phyloP scores from a whole-genome alignment of 2,329 filamentous ascomycete genomes.

The Thelonectria rubi region DNA sequence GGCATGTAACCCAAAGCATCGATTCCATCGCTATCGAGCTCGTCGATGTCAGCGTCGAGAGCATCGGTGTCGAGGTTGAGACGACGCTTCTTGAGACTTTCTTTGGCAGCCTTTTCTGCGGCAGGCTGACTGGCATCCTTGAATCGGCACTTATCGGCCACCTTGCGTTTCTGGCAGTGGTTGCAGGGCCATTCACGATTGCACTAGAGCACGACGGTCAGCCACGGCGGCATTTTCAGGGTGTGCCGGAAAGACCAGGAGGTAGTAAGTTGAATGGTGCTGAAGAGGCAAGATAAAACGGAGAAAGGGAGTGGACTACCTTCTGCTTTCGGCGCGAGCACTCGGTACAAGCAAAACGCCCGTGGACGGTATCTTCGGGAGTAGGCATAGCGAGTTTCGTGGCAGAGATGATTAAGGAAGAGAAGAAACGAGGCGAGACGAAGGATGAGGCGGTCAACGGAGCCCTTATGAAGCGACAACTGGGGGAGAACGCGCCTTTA shows the following conservation, averaged over 20 bases:
- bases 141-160: conserved; percentile 50
- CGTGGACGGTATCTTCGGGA: conserved; percentile 32
- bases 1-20: conserved; percentile 50
- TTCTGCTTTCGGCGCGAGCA: conserved; percentile 53
- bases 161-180: conserved; percentile 52
- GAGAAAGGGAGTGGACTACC: conserved; percentile 34
- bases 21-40: conserved; percentile 43
- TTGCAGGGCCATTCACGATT: conserved; percentile 53
- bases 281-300: neutral
- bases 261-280: neutral
- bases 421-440: neutral
- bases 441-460: neutral
- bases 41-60: conserved; percentile 36
- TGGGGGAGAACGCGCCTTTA: neutral
- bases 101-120: conserved; percentile 36
- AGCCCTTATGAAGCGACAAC: too few relatives aligned
- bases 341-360: conserved; percentile 54
- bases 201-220: conserved; percentile 41
- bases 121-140: conserved; percentile 36
- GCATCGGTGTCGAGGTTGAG: conserved; percentile 34
- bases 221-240: conserved; percentile 21
- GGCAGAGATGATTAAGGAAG: neutral
- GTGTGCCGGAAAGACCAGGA: neutral
- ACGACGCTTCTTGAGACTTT: conserved; percentile 37
- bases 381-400: conserved; percentile 1